A percentile compares a stretch with the other conserved stretches of the same genome.
Evolutionary conservation across 345 rosid species (phyloP).

Genomic region (Lepidium didymum): DNA sequence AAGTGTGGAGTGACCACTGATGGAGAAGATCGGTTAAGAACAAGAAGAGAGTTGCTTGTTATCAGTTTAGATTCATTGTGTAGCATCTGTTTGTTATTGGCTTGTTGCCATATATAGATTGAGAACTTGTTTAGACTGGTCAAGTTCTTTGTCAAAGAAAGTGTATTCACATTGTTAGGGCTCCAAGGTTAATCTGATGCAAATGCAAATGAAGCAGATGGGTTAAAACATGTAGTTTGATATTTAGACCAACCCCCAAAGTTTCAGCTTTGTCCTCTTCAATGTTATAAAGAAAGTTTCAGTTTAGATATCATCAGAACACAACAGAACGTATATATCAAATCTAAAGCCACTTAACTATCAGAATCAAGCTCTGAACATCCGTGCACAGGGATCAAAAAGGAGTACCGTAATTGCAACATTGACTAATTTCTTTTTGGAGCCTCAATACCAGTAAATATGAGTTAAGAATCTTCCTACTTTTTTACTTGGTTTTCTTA

Average conservation of each 20-base stretch:
- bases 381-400: not conserved
- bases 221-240: not conserved
- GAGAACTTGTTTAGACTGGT: not conserved
- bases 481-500: conserved; percentile 45
- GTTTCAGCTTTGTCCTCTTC: not conserved
- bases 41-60: conserved; percentile 38
- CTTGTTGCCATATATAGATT: not conserved
- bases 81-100: not conserved
- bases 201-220: not conserved
- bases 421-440: conserved; percentile 3
- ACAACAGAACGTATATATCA: not conserved
- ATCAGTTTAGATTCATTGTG: conserved; percentile 41
- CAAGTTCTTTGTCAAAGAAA: not conserved
- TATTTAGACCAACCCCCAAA: not conserved
- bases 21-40: conserved; percentile 46
- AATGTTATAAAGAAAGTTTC: not conserved
- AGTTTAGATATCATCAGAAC: not conserved
- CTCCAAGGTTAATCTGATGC: not conserved
- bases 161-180: not conserved
- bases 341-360: not conserved
- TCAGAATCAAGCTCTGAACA: not conserved
- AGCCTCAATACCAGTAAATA: not conserved
- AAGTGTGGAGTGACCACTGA: conserved; percentile 66
- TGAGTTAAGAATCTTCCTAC: not conserved
- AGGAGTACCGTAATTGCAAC: not conserved